These are phyloP conservation scores for Lactifluus hygrophoroides DNA, from an alignment of 768 basidiomycete genomes.

Conservation along the genomic window DNA sequence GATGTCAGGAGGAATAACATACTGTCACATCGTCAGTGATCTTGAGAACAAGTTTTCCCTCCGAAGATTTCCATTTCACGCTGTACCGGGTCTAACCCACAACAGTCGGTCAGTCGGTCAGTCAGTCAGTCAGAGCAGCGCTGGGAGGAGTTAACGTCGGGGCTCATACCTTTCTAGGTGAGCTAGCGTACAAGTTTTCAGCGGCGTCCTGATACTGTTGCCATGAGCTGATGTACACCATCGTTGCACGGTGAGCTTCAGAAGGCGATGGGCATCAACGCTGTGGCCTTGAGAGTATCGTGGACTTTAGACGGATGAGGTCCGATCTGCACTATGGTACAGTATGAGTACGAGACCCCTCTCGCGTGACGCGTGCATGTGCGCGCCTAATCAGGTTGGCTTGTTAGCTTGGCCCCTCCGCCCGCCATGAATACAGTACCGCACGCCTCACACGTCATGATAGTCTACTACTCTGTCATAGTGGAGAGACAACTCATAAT, in stretches of 20 bases:
- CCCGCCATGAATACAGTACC: no score
- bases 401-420: no score
- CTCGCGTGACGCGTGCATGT: background rate
- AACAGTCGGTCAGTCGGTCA: no score
- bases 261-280: conserved; percentile 13
- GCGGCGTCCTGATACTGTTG: conserved; percentile 87
- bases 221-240: conserved; percentile 89
- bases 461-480: no score
- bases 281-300: background rate
- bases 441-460: background rate
- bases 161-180: conserved; percentile 61
- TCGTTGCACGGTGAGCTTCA: conserved; percentile 32
- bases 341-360: background rate
- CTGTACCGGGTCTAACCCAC: conserved; percentile 75
- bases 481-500: background rate
- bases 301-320: background rate
- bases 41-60: conserved; percentile 86
- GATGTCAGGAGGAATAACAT: no score
- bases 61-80: conserved; percentile 83
- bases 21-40: conserved; percentile 89
- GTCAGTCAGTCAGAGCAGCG: background rate
- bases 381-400: no score
- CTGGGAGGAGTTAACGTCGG: background rate
- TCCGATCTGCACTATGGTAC: no score
- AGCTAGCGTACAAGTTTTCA: conserved; percentile 71